Evolutionary conservation across 2,329 filamentous ascomycete genomes (phyloP), one percentile per base, ranked within the genome.

Genomic region (Monilinia fructicola): DNA sequence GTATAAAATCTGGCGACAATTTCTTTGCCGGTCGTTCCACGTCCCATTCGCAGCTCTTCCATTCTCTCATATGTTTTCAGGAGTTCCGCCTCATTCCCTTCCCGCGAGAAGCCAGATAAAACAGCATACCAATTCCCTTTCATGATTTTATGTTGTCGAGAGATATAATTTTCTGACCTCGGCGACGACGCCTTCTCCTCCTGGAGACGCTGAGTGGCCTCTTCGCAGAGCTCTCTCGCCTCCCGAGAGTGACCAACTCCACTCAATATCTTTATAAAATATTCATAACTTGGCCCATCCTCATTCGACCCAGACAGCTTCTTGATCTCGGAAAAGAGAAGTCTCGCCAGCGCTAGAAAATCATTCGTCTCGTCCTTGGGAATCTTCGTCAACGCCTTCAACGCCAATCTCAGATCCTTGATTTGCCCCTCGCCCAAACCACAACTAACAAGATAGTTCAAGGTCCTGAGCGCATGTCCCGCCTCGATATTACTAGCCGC

Each of bases 401-500:
- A 59, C 9, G 73, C 71, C 16, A 50, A 38, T 21, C 42, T 66
- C 28, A 76, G 35, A 64, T 73, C 67, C 16, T 66, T 58, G 4
- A 55, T 21, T 5, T 42, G 64, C 28, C 63, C 68, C 16, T 66
- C 52, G 21, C 64, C 68, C 28, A 66, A 64, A 14, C 60, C 69
- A 28, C 67, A 70, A 26, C 71, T 70, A 70, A 82, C 78, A 64
- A 92, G 79, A 74, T 92, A 85, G 28, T 83, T 78, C 67, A 91
- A 84, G 54, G 92, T 86, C 50, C 81, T 78, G 40, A 83, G 74
- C 26, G 85, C 82, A 71, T 87, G 80, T n/a, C 82, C 77, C 0
- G 90, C 89, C 73, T 95, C 89, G 53, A 88, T 83, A 72, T 86
- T 81, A 77, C 91, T 87, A 75, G 92, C 74, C 62, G 82, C 72